Base-by-base conservation (phyloP, 495 filamentous ascomycete genomes). In the Tuber brumale region DNA sequence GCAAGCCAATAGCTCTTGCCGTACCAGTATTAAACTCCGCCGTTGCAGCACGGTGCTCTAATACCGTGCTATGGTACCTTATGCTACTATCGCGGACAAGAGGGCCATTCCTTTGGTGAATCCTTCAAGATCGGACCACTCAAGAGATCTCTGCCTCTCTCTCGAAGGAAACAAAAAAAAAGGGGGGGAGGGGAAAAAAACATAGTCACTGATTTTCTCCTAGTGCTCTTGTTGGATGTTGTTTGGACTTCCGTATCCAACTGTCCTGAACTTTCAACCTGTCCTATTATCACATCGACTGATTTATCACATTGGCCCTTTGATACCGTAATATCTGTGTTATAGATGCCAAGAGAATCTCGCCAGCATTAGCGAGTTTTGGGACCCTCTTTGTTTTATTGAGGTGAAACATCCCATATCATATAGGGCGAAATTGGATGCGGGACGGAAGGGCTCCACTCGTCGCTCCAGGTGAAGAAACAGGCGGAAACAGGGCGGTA, bases 361-460 rank as follows among this genome's bases (percentile, higher is more conserved):
- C n/a, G 57, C 57, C 57, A 66, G 31, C 12, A 66, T 31, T 66
- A 66, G 57, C 57, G 57, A 35, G 57, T 66, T 66, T 66, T 10
- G 57, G 57, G 27, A 2, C 27, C 4, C 10, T 66, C 10, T 14
- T 66, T 66, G 27, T 18, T 66, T 31, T 31, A 14, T 66, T 66
- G 57, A 12, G 3, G 57, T 66, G 57, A 66, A 66, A 66, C 57
- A 66, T 66, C 57, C 57, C 57, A 35, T 66, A 66, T 66, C 57
- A 66, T 31, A 57, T 27, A 31, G 57, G 57, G 57, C 57, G 57
- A 66, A 66, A 66, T 66, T 66, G 57, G 57, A 66, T 66, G 57
- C 27, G 27, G 3, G 57, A 35, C 57, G 57, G 57, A 27, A n/a
- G 48, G 23, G 9, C 48, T 57, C 23, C 23, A n/a, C 48, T n/a